Evolutionary conservation across 2,329 filamentous ascomycete genomes (phyloP).

Genomic region (Alternaria gaisen): DNA sequence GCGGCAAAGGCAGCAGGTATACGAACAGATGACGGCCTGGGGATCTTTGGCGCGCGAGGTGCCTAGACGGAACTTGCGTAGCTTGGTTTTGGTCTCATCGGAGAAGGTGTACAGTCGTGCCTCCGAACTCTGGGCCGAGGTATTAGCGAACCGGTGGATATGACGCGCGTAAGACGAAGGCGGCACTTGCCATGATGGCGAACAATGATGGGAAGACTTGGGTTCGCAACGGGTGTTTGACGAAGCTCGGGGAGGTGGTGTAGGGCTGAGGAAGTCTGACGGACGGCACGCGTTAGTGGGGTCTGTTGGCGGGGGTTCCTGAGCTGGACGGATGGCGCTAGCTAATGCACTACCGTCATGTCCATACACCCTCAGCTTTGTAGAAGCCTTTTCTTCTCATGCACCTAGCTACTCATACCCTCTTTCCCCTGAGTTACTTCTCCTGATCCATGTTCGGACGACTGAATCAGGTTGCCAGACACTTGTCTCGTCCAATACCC

Average conservation of each 20-base stretch:
- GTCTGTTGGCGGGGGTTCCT: constrained; percentile 19
- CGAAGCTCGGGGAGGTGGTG: constrained; percentile 13
- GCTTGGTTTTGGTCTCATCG: constrained; percentile 83
- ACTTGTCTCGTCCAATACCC: constrained; percentile 71
- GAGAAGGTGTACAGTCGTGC: constrained; percentile 93
- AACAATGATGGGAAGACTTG: not conserved
- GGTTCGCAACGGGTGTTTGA: constrained; percentile 17
- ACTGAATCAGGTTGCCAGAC: constrained; percentile 75
- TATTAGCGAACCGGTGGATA: constrained; percentile 10
- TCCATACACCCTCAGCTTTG: constrained; percentile 11
- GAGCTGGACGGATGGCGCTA: constrained; percentile 23
- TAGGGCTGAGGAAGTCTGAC: constrained; percentile 32
- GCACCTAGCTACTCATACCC: constrained; percentile 31
- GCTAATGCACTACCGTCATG: constrained; percentile 11
- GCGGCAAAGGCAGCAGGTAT: constrained; percentile 4
- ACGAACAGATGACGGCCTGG: constrained; percentile 92
- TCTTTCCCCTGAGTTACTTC: not conserved
- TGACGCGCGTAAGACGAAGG: not conserved
- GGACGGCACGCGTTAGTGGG: constrained; percentile 15
- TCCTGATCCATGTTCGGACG: constrained; percentile 74
- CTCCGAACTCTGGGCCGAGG: constrained; percentile 70
- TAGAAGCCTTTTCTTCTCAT: constrained; percentile 16
- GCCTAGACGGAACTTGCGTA: constrained; percentile 92
- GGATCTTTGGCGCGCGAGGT: constrained; percentile 87
- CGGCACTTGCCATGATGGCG: constrained; percentile 31